Evolutionary conservation across 257 asterid species (phyloP).

Genomic region (Thymus mandschuricus): DNA sequence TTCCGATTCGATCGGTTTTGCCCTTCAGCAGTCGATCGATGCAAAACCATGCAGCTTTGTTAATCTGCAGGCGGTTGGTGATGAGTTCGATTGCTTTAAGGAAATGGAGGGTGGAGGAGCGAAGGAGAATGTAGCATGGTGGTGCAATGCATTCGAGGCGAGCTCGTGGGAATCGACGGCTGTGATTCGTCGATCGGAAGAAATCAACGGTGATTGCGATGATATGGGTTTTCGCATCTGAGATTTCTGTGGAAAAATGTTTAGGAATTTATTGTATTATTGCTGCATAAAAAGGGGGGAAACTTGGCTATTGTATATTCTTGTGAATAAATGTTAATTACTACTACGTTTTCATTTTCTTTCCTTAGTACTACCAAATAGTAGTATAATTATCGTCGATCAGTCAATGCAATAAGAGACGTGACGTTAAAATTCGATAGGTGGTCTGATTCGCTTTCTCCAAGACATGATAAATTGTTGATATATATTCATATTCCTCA

Average conservation of each 20-base stretch:
- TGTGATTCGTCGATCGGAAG: slow-evolving; percentile 45
- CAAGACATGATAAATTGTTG: no score
- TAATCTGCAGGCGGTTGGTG: slow-evolving; percentile 20
- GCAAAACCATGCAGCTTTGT: no score
- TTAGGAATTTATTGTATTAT: slow-evolving; percentile 5
- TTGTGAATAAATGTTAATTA: slow-evolving; percentile 3
- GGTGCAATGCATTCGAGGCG: slow-evolving; percentile 56
- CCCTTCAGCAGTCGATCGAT: no score
- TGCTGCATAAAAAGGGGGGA: background rate
- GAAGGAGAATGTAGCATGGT: slow-evolving; percentile 49
- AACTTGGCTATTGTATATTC: slow-evolving; percentile 3
- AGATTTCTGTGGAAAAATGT: background rate
- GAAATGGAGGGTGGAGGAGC: slow-evolving; percentile 4
- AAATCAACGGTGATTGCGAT: slow-evolving; percentile 49
- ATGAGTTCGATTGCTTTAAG: slow-evolving; percentile 53
- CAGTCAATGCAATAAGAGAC: no score
- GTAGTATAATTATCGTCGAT: no score
- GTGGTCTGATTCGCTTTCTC: no score
- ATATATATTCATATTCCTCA: no score
- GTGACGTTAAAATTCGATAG: no score
- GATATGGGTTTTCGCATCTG: slow-evolving; percentile 41
- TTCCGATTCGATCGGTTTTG: background rate
- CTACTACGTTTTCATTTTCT: no score
- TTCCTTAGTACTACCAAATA: no score
- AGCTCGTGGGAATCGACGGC: slow-evolving; percentile 39